Percentiles rank a stretch among this genome's conserved stretches.
Conservation (phyloP, 805 yeast species). For the Candida ipomoeae region DNA sequence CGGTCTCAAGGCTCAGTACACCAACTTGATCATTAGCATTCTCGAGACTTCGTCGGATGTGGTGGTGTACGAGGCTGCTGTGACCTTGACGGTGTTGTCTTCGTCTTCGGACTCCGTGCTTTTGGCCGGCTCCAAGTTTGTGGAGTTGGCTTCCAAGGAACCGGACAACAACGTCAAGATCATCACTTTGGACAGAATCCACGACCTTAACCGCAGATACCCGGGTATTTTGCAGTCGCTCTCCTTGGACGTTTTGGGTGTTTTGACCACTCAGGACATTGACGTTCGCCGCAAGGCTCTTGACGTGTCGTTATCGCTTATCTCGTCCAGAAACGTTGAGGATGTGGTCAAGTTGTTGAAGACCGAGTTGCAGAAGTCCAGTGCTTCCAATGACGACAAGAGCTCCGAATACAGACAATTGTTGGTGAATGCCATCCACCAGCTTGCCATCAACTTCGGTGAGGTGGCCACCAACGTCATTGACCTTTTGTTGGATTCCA, state of each 20-base stretch:
- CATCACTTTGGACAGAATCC: conserved; percentile 83
- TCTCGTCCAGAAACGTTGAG: conserved; percentile 85
- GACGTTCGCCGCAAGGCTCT: conserved; percentile 89
- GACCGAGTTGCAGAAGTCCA: conserved; percentile 79
- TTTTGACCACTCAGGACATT: conserved; percentile 81
- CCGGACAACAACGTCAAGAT: conserved; percentile 94
- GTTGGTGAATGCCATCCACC: conserved; percentile 82
- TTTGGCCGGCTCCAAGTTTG: conserved; percentile 79
- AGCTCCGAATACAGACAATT: conserved; percentile 83
- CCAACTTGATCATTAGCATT: conserved; percentile 66
- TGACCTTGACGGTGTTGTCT: conserved; percentile 60
- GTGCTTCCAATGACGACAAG: conserved; percentile 71
- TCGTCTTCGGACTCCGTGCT: conserved; percentile 62
- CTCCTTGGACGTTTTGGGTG: conserved; percentile 80
- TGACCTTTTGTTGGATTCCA: conserved; percentile 78
- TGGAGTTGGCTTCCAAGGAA: conserved; percentile 85
- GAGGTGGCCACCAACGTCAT: conserved; percentile 92
- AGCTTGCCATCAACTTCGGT: conserved; percentile 79
- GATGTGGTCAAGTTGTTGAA: conserved; percentile 88
- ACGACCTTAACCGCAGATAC: conserved; percentile 64
- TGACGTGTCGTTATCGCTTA: conserved; percentile 73
- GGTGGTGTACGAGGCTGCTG: conserved; percentile 89
- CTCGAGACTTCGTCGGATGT: conserved; percentile 65
- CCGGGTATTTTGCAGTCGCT: conserved; percentile 84
- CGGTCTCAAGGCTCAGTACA: conserved; percentile 64